phyloP scores from a whole-genome alignment of 768 basidiomycete species.

The Lentinula edodes region DNA sequence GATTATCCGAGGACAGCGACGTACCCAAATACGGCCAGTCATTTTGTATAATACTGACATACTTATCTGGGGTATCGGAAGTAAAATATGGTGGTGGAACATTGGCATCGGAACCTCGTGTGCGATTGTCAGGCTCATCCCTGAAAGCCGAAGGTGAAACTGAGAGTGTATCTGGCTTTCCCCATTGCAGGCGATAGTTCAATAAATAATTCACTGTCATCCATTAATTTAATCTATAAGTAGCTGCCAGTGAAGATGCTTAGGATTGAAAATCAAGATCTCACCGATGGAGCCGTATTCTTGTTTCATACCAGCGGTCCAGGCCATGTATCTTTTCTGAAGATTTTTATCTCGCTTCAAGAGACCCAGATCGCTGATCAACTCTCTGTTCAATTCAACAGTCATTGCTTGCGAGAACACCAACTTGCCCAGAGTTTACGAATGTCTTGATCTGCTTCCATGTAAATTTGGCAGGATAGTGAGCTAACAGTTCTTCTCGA shows the following conservation, averaged over 20 bases:
- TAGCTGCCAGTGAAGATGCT: too few relatives aligned
- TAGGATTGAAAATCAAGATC: slow-evolving; percentile 12
- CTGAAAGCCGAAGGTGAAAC: slow-evolving; percentile 53
- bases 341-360: slow-evolving; percentile 69
- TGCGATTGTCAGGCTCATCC: not conserved
- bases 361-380: slow-evolving; percentile 68
- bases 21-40: slow-evolving; percentile 88
- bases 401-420: not conserved
- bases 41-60: slow-evolving; percentile 70
- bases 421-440: slow-evolving; percentile 55
- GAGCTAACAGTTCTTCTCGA: slow-evolving; percentile 51
- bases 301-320: slow-evolving; percentile 47
- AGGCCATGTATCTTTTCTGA: slow-evolving; percentile 61
- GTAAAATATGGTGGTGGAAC: slow-evolving; percentile 57
- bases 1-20: slow-evolving; percentile 9
- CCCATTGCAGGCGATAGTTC: slow-evolving; percentile 71
- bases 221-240: not conserved
- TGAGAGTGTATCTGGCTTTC: slow-evolving; percentile 58
- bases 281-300: slow-evolving; percentile 65
- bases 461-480: slow-evolving; percentile 75
- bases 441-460: slow-evolving; percentile 74
- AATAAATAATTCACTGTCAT: slow-evolving; percentile 64
- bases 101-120: slow-evolving; percentile 8
- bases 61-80: slow-evolving; percentile 48
- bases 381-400: not conserved